Base-by-base conservation (phyloP, 1,284 basidiomycete species). In the Cystobasidiaceae sp. region DNA sequence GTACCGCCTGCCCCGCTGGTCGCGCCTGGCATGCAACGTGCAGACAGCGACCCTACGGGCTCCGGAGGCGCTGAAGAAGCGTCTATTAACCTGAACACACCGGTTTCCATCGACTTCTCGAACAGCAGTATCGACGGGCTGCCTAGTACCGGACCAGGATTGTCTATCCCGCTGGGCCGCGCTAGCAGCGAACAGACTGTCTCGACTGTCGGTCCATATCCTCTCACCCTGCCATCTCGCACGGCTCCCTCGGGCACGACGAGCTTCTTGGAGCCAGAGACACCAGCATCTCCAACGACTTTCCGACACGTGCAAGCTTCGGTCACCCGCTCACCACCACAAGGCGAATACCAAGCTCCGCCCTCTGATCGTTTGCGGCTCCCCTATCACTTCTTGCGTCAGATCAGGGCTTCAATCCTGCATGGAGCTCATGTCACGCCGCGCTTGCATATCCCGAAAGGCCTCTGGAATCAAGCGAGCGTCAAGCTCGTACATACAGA, bases 341-440 rank as follows among this genome's bases (percentile, higher is more conserved):
- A 33, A 13, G 21, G 32, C 27, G 68, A 37, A 27, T 71, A 19
- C 58, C 83, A 83, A 1, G 76, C 79, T 30, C 81, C 86, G 17
- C 90, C 90, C 0, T 77, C 78, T 4, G 87, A 91, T 71, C 80
- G 85, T n/a, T 77, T 89, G 54, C 82, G 88, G 11, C 21, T 25
- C 23, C 66, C 64, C 1, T 56, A 48, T 55, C 34, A 65, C 51
- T 83, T 97, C 80, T 88, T 97, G 85, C 81, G 82, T 57, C 82
- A 90, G 32, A 78, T 96, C 23, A 82, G 85, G 64, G 82, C 80
- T 44, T 92, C 91, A 15, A 83, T 83, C 28, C 84, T 85, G n/a
- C 32, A 52, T 1, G 93, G 93, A 11, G 90, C 88, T 13, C 96
- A 94, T 75, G 80, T 97, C 63, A 94, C 91, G 0, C 85, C 85